Evolutionary conservation across 495 filamentous ascomycete species (phyloP), one percentile per base, ranked within the genome.

Genomic region (Annulohypoxylon nitens): DNA sequence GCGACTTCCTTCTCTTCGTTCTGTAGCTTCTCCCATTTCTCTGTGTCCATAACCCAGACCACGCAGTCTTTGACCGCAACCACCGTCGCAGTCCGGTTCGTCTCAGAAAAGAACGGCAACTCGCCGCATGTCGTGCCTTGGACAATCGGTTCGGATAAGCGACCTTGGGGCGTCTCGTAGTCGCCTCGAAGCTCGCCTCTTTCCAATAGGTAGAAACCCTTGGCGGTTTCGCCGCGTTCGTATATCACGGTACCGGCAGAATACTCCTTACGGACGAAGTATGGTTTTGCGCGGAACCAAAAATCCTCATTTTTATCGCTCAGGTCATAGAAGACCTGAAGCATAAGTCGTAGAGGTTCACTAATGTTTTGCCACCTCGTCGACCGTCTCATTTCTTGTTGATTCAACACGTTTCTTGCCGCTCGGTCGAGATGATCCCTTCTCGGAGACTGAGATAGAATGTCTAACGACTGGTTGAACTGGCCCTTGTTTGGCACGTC

Each of bases 81-180:
- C 25, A 97, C 94, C 1, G 93, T 97, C 16, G 93, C 93, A 5
- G 94, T 98, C 41, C 96, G 87, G 30, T 88, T 86, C 0, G 94
- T 97, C 75, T 93, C 92, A 14, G 90, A 92, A 81, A 99, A 99
- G 83, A 99, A 99, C 0, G 96, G 96, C 61, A 98, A 81, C 81
- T 99, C 96, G 26, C 96, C 96, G 76, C 95, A 98, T 9, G 96
- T 97, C 25, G 95, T 94, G 23, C 96, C 96, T 7, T 94, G 93
- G 2, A 98, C 92, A 47, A 99, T 97, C 69, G 93, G 91, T 78
- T 99, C 96, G 54, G 90, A 94, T 74, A 93, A 92, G 71, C 88
- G 87, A 4, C 97, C 96, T 78, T 98, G 96, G 1, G 95, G 93
- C 16, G 95, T 85, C 36, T 95, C 88, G 77, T 98, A 99, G 72